A percentile compares a stretch with the other conserved stretches of the same genome.
phyloP scores from a whole-genome alignment of 257 asterid genomes.

The Mitragyna speciosa region DNA sequence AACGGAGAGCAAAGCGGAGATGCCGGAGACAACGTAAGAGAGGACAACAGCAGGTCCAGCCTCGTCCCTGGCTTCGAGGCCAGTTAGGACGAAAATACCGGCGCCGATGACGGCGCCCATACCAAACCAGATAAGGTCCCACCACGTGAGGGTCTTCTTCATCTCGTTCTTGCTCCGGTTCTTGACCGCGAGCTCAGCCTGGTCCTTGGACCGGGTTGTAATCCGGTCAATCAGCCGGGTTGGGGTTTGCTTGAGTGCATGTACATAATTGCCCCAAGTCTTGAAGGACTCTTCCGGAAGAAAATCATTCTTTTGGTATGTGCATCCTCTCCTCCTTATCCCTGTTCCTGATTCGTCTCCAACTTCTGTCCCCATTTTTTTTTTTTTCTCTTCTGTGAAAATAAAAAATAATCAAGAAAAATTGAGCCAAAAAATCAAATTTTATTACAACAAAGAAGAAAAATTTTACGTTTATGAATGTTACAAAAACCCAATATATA shows the following conservation, averaged over 20 bases:
- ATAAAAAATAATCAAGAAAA: too few species aligned
- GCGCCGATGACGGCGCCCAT: conserved; percentile 94
- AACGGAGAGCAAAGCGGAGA: conserved; percentile 78
- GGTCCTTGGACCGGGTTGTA: conserved; percentile 48
- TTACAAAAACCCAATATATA: too few species aligned
- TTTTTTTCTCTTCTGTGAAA: conserved; percentile 2
- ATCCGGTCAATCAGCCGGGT: conserved; percentile 54
- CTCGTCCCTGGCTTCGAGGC: conserved; percentile 41
- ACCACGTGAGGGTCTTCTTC: conserved; percentile 79
- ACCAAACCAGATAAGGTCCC: conserved; percentile 90
- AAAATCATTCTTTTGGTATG: conserved; percentile 65
- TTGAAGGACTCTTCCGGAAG: conserved; percentile 78
- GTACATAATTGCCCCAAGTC: conserved; percentile 58
- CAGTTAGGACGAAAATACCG: conserved; percentile 81
- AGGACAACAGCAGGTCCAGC: conserved; percentile 87
- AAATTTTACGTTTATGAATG: too few species aligned
- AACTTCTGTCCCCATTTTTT: conserved; percentile 32
- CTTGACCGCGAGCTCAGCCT: conserved; percentile 58
- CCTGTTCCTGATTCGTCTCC: conserved; percentile 27
- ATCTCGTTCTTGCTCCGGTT: conserved; percentile 51
- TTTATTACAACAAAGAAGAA: too few species aligned
- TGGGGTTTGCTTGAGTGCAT: conserved; percentile 60
- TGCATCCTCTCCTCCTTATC: conserved; percentile 46
- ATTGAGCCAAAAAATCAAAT: neutral
- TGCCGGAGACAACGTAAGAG: conserved; percentile 66